Evolutionary conservation across 768 basidiomycete species (phyloP).

Genomic region (Amanita phalloides): DNA sequence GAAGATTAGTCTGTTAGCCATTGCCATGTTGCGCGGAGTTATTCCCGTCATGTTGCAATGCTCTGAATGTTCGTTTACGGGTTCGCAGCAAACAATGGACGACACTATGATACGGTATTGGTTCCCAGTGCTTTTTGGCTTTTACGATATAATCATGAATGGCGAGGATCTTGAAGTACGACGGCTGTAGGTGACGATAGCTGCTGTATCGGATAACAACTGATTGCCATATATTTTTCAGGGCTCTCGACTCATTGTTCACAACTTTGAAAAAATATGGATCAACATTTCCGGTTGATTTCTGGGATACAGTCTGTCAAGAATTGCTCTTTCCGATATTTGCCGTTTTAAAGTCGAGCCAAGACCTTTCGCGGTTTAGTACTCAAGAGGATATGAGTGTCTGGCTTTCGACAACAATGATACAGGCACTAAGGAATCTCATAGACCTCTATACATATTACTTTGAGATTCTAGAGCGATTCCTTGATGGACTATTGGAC

Average conservation of each 20-base stretch:
- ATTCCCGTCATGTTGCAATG: conserved; percentile 86
- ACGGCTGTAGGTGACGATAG: conserved; percentile 59
- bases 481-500: conserved; percentile 89
- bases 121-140: conserved; percentile 95
- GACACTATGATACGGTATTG: conserved; percentile 94
- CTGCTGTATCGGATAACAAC: not conserved
- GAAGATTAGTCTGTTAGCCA: conserved; percentile 92
- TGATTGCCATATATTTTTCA: conserved; percentile 18
- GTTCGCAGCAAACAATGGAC: conserved; percentile 33
- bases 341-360: conserved; percentile 85
- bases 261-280: conserved; percentile 89
- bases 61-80: conserved; percentile 45
- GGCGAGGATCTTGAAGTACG: conserved; percentile 97
- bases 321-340: conserved; percentile 98
- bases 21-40: conserved; percentile 89
- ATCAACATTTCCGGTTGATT: conserved; percentile 72
- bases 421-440: conserved; percentile 90
- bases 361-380: conserved; percentile 86
- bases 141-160: conserved; percentile 99
- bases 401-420: conserved; percentile 98
- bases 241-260: conserved; percentile 95
- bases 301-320: conserved; percentile 97
- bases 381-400: conserved; percentile 99
- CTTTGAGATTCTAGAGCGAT: conserved; percentile 83
- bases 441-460: conserved; percentile 95